Conservation (phyloP, 2,329 filamentous ascomycete genomes). For the Tolypocladium endophyticum region DNA sequence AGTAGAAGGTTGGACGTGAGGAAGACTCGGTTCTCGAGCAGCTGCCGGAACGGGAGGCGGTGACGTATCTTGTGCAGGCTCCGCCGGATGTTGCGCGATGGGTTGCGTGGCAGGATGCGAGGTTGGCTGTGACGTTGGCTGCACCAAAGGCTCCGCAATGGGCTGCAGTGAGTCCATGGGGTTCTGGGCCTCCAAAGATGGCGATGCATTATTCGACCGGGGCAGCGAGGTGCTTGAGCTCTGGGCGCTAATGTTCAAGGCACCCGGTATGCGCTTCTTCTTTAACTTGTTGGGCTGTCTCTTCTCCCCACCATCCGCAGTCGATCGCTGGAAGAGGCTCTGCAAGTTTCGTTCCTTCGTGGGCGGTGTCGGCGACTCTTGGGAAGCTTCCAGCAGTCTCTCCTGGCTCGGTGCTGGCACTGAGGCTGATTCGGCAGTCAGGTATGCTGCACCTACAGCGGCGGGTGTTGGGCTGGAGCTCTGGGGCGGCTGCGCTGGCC, state of each 20-base stretch:
- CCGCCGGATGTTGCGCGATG: background rate
- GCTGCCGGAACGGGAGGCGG: background rate
- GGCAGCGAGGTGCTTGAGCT: constrained; percentile 74
- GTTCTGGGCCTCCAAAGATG: constrained; percentile 32
- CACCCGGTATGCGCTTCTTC: constrained; percentile 72
- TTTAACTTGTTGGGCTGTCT: constrained; percentile 82
- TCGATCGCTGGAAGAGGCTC: constrained; percentile 60
- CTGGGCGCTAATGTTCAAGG: constrained; percentile 76
- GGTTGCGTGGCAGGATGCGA: background rate
- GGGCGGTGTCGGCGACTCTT: constrained; percentile 43
- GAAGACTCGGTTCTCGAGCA: background rate
- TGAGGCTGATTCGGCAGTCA: constrained; percentile 17
- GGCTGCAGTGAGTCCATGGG: constrained; percentile 28
- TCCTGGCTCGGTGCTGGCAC: constrained; percentile 37
- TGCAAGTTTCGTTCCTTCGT: constrained; percentile 58
- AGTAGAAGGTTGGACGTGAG: background rate
- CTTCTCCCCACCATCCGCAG: constrained; percentile 47
- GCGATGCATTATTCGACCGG: constrained; percentile 33
- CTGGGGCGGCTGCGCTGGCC: constrained; percentile 5
- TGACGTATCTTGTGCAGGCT: background rate
- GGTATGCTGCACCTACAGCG: constrained; percentile 11
- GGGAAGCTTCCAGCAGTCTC: constrained; percentile 31
- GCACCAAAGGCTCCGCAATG: constrained; percentile 1
- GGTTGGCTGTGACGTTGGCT: background rate
- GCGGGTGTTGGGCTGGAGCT: constrained; percentile 19